phyloP scores from a whole-genome alignment of 2,329 filamentous ascomycete species.

The Aspergillus fumigatus region DNA sequence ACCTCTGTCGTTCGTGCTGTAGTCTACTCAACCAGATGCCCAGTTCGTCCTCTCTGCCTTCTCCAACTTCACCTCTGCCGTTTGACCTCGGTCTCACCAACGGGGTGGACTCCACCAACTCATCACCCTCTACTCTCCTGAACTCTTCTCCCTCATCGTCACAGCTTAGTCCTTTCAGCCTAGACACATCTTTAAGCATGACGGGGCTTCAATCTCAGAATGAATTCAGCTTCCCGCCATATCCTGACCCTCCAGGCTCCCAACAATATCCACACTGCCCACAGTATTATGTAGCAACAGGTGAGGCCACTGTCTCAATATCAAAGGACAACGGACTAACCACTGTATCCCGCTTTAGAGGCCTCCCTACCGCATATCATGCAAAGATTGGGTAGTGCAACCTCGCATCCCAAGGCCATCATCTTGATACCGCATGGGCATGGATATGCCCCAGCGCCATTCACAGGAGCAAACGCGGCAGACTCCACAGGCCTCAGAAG shows the following conservation, averaged over 20 bases:
- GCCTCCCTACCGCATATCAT: conserved; percentile 16
- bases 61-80: neutral
- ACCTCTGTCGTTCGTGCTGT: conserved; percentile 1
- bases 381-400: conserved; percentile 7
- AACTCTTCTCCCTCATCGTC: neutral
- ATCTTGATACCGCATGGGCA: conserved; percentile 9
- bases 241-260: neutral
- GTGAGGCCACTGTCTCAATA: neutral
- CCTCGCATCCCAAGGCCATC: conserved; percentile 11
- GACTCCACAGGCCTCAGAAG: neutral
- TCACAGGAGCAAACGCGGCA: neutral
- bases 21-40: neutral
- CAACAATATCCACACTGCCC: neutral
- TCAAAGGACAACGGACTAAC: neutral
- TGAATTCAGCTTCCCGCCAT: neutral
- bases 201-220: neutral
- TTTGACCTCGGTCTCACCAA: neutral
- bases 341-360: conserved; percentile 3
- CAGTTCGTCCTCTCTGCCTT: neutral
- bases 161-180: neutral
- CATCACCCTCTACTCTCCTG: neutral
- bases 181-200: neutral
- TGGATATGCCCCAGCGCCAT: neutral
- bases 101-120: neutral
- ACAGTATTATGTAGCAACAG: conserved; percentile 7